These are phyloP conservation scores for Pinus taeda DNA, from an alignment of 75 land plant genomes.

Conservation along the genomic window DNA sequence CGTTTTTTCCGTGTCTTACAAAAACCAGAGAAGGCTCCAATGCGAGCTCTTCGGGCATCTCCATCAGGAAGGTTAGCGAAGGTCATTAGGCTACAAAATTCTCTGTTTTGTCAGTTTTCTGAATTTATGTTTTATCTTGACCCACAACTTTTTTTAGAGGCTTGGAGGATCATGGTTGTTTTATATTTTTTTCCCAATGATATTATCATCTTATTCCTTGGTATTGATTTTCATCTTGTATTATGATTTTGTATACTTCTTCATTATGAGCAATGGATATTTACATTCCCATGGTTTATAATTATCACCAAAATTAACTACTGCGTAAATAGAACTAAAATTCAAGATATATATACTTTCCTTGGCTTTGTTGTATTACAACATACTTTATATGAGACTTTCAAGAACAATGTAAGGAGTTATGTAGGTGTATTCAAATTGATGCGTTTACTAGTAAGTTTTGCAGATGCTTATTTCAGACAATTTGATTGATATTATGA, in stretches of 20 bases:
- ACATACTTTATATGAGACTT: too few relatives aligned
- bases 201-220: not conserved
- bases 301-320: too few relatives aligned
- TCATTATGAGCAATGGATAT: not conserved
- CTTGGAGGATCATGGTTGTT: not conserved
- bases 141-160: not conserved
- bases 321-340: too few relatives aligned
- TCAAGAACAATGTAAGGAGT: too few relatives aligned
- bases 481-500: too few relatives aligned
- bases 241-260: not conserved
- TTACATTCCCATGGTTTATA: not conserved
- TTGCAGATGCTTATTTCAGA: too few relatives aligned
- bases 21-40: constrained; percentile 98
- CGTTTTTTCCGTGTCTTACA: constrained; percentile 76
- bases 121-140: not conserved
- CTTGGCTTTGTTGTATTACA: too few relatives aligned
- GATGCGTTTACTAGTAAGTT: too few relatives aligned
- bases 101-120: not conserved
- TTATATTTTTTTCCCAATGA: not conserved
- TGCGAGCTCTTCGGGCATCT: constrained; percentile 95
- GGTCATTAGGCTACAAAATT: not conserved
- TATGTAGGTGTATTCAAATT: too few relatives aligned
- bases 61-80: constrained; percentile 91
- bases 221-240: not conserved
- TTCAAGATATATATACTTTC: too few relatives aligned